phyloP scores from a whole-genome alignment of 805 yeast species.

The Lipomyces lipofer region DNA sequence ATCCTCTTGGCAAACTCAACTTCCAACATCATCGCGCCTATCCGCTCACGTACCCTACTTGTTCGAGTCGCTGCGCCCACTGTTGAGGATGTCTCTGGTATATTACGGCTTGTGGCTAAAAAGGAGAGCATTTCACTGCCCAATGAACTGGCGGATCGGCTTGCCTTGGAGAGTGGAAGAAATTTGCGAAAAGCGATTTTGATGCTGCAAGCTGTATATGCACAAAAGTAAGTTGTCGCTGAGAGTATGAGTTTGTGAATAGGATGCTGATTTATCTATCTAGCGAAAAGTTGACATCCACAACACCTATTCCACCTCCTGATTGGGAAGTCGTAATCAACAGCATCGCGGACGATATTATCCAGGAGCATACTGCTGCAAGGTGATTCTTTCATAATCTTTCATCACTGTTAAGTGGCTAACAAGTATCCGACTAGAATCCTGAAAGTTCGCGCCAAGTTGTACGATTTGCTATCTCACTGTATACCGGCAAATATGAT shows the following conservation, averaged over 20 bases:
- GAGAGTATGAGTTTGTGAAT: not conserved
- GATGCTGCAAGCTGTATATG: slow-evolving; percentile 72
- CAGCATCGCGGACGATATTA: slow-evolving; percentile 60
- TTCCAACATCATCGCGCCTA: slow-evolving; percentile 89
- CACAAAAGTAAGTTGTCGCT: slow-evolving; percentile 33
- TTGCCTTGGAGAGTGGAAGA: slow-evolving; percentile 60
- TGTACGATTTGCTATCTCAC: slow-evolving; percentile 83
- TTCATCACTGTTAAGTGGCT: not conserved
- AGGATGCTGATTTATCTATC: not conserved
- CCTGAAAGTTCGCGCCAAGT: slow-evolving; percentile 59
- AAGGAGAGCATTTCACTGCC: slow-evolving; percentile 55
- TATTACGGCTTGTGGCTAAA: slow-evolving; percentile 56
- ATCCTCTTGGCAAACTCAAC: slow-evolving; percentile 85
- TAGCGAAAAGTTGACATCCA: slow-evolving; percentile 23
- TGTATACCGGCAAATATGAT: slow-evolving; percentile 89
- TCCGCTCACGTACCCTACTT: slow-evolving; percentile 85
- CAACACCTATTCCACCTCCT: slow-evolving; percentile 61
- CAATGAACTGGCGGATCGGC: slow-evolving; percentile 46
- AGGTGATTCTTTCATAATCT: slow-evolving; percentile 31
- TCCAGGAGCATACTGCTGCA: slow-evolving; percentile 61
- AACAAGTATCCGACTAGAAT: slow-evolving; percentile 32
- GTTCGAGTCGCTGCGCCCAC: slow-evolving; percentile 87
- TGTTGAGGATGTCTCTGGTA: slow-evolving; percentile 53
- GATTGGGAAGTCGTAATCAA: slow-evolving; percentile 89
- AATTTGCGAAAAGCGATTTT: slow-evolving; percentile 78